Percentiles rank a stretch among this genome's conserved stretches.
Evolutionary conservation across 225 moss, liverwort and hornwort species (phyloP).

Genomic region (Marchantia polymorpha): DNA sequence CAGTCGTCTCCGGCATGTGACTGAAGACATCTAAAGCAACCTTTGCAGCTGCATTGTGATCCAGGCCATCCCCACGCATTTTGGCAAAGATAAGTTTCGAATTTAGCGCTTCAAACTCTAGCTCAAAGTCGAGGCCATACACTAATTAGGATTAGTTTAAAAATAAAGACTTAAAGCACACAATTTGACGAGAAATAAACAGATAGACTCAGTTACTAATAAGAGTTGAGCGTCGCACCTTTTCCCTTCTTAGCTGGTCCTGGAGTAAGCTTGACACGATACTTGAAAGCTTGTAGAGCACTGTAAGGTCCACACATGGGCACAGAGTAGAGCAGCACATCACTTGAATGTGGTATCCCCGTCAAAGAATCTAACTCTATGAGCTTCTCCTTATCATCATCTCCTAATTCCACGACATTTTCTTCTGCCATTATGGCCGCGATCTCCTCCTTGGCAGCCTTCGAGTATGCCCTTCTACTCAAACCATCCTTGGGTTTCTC

Average conservation of each 20-base stretch:
- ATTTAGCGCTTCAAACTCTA: background rate
- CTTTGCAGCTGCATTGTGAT: slow-evolving; percentile 53
- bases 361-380: slow-evolving; percentile 85
- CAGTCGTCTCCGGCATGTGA: slow-evolving; percentile 49
- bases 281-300: slow-evolving; percentile 76
- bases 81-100: background rate
- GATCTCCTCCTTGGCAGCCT: slow-evolving; percentile 76
- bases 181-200: background rate
- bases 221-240: slow-evolving; percentile 34
- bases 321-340: slow-evolving; percentile 74
- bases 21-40: slow-evolving; percentile 72
- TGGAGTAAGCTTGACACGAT: slow-evolving; percentile 76
- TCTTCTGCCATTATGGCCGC: slow-evolving; percentile 78
- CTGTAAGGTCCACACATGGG: slow-evolving; percentile 78
- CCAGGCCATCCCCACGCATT: too few relatives aligned
- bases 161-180: background rate
- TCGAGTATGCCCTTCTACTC: slow-evolving; percentile 65
- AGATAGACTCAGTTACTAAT: background rate
- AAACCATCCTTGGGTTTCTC: slow-evolving; percentile 49
- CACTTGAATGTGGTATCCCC: slow-evolving; percentile 61
- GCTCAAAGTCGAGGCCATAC: background rate
- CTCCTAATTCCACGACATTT: slow-evolving; percentile 68
- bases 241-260: slow-evolving; percentile 71
- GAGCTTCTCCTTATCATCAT: slow-evolving; percentile 73
- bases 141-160: background rate